Percentiles rank a stretch among this genome's conserved stretches.
phyloP scores from a whole-genome alignment of 768 basidiomycete species.

The Termitomyces sp. region DNA sequence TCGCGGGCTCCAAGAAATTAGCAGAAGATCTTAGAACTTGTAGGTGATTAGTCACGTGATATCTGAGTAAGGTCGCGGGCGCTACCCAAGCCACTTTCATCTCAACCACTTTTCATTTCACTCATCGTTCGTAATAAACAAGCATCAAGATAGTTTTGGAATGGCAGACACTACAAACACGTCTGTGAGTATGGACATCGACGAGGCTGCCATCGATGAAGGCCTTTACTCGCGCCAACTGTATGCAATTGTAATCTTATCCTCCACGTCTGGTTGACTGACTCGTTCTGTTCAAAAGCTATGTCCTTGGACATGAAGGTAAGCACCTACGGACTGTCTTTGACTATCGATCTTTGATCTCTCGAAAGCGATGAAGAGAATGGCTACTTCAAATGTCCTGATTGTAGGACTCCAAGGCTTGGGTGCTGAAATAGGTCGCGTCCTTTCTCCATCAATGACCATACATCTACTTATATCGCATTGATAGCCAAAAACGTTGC shows the following conservation, averaged over 20 bases:
- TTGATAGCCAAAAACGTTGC: conserved; percentile 86
- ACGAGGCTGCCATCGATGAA: conserved; percentile 88
- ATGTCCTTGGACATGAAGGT: conserved; percentile 98
- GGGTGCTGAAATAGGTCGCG: conserved; percentile 87
- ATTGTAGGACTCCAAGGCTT: conserved; percentile 90
- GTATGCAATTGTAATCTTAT: conserved; percentile 41
- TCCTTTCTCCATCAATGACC: conserved; percentile 2
- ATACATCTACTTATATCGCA: conserved; percentile 1
- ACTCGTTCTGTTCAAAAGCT: conserved; percentile 42
- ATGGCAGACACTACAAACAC: conserved; percentile 39
- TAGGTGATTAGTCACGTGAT: background rate
- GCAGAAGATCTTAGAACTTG: background rate
- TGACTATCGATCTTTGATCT: conserved; percentile 4
- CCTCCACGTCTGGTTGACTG: conserved; percentile 10
- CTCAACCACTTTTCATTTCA: background rate
- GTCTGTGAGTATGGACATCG: conserved; percentile 71
- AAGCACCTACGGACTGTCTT: background rate
- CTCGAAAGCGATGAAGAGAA: conserved; percentile 92
- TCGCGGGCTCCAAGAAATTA: background rate
- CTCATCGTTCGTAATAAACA: conserved; percentile 9
- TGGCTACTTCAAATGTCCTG: conserved; percentile 94
- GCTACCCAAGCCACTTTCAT: background rate
- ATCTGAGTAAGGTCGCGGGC: conserved; percentile 7
- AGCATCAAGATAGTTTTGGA: conserved; percentile 9
- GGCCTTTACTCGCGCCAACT: conserved; percentile 92